These are phyloP conservation scores for Diutina rugosa DNA, from an alignment of 1,139 yeast species.

Conservation along the genomic window DNA sequence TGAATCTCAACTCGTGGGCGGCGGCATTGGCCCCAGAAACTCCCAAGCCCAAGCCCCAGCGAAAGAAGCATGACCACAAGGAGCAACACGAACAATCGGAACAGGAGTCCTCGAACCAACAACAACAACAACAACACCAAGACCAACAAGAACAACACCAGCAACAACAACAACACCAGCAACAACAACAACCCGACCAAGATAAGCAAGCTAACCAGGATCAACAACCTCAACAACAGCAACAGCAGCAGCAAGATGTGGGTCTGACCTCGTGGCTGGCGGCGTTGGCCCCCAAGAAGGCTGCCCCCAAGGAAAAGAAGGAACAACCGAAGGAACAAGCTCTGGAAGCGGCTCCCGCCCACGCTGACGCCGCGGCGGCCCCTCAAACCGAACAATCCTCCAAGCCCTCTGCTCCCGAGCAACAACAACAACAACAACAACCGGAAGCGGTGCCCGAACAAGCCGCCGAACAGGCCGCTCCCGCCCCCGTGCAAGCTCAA, in stretches of 20 bases:
- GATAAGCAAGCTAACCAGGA: conserved; percentile 5
- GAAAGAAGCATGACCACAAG: conserved; percentile 5
- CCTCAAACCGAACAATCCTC: conserved; percentile 6
- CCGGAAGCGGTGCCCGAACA: conserved; percentile 3
- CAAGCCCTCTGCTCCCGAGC: not conserved
- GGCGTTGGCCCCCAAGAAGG: conserved; percentile 42
- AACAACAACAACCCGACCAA: conserved; percentile 3
- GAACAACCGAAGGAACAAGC: conserved; percentile 6
- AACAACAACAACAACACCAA: not conserved
- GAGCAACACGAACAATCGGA: conserved; percentile 5
- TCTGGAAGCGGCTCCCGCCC: conserved; percentile 5
- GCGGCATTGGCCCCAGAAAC: conserved; percentile 24
- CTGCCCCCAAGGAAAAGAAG: conserved; percentile 9
- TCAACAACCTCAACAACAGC: conserved; percentile 3
- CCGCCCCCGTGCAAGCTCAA: conserved; percentile 4
- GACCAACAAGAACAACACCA: conserved; percentile 4
- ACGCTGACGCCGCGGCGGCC: conserved; percentile 10
- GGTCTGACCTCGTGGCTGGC: conserved; percentile 38
- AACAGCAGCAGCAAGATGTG: conserved; percentile 3
- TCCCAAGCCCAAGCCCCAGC: not conserved
- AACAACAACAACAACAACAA: conserved; percentile 5
- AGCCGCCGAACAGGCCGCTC: conserved; percentile 3
- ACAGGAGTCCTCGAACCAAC: not conserved
- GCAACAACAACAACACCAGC: conserved; percentile 1
- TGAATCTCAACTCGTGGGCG: conserved; percentile 31